Evolutionary conservation across 306 rosid genomes (phyloP), one percentile per base, ranked within the genome.

Genomic region (Myrica gale): DNA sequence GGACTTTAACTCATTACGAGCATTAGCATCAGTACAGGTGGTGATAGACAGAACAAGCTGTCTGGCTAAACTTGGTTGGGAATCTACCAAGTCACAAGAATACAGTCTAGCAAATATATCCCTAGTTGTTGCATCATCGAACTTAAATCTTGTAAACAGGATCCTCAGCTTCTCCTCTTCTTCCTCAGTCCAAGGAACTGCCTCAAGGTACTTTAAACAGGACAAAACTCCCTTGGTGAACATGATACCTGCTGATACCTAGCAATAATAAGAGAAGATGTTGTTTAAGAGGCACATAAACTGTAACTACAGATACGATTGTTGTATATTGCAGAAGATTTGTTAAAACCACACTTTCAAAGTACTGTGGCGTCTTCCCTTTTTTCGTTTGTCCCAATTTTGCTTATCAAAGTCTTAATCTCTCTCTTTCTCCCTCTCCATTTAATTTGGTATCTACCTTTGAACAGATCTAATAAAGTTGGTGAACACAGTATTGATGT

Each of bases 101-200:
- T 88, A 85, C 12, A 92, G 86, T 81, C 97, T 90, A 53, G 92
- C 89, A 42, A 92, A 75, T 75, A 90, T 89, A 82, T 90, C 97
- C 69, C 84, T 86, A 66, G 90, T 89, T 12, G 96, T 92, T 54
- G 85, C 81, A 43, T 92, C 92, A 45, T 92, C 94, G 16, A 90
- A 92, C 89, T 86, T 87, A 32, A 90, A 87, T 70, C 89, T 89
- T 5, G 86, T 80, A 71, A 92, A 89, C 78, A 92, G 73, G 77
- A 81, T 80, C 80, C 94, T 86, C 48, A 92, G 60, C 76, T 92
- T 92, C 81, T 89, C 96, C 86, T 90, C 96, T 80, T 92, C 96
- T 81, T 92, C 97, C 83, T 92, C 97, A 4, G 94, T 89, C 96
- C 96, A 92, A 83, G 96, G 96, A 86, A 93, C 94, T 56, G 94